A percentile compares a stretch with the other conserved stretches of the same genome.
Conservation (phyloP, 352 stramenopile species). For the Phytopythium delawarense region DNA sequence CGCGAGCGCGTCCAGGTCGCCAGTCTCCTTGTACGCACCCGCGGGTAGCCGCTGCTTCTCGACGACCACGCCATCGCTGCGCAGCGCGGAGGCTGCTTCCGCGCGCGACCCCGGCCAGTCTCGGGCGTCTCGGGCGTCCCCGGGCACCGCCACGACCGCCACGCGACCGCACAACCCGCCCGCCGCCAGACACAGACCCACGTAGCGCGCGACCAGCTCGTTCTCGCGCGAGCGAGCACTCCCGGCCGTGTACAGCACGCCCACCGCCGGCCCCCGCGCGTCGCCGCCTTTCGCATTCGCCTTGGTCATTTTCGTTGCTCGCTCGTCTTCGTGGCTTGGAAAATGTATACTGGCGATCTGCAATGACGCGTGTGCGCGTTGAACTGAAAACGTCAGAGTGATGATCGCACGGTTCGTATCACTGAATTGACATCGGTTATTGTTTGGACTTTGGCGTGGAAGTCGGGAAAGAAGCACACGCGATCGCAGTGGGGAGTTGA, state of each 20-base stretch:
- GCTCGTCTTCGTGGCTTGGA: background rate
- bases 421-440: no score
- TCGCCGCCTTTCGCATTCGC: background rate
- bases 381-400: background rate
- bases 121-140: background rate
- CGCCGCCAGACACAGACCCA: slow-evolving; percentile 47
- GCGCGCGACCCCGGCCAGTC: background rate
- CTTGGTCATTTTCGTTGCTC: slow-evolving; percentile 9
- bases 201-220: slow-evolving; percentile 54
- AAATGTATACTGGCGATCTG: background rate
- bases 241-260: slow-evolving; percentile 47
- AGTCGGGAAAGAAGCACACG: background rate
- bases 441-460: background rate
- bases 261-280: slow-evolving; percentile 27
- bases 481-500: background rate
- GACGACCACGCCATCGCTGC: slow-evolving; percentile 47
- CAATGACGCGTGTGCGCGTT: background rate
- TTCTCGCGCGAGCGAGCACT: slow-evolving; percentile 50
- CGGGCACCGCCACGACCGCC: slow-evolving; percentile 30
- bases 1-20: slow-evolving; percentile 28
- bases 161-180: slow-evolving; percentile 46
- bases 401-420: background rate
- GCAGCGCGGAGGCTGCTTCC: slow-evolving; percentile 18
- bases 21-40: slow-evolving; percentile 35
- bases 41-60: slow-evolving; percentile 17